Conservation (phyloP, 2,329 filamentous ascomycete species). For the Niveomyces coronatus region DNA sequence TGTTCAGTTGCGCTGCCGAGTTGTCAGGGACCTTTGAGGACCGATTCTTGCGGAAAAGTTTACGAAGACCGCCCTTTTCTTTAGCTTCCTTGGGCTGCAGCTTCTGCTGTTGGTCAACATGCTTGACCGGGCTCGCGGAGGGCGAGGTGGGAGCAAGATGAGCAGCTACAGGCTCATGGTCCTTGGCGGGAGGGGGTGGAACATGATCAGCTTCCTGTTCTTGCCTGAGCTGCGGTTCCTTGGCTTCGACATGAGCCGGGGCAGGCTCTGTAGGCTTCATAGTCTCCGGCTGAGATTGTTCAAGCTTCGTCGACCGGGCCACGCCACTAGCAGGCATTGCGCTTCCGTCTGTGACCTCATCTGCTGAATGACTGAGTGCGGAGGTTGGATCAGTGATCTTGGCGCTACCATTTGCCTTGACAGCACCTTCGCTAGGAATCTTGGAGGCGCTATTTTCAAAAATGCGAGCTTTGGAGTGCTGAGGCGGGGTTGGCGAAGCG, state of each 20-base stretch:
- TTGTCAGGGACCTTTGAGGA: constrained; percentile 46
- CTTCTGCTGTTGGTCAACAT: neutral
- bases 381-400: constrained; percentile 5
- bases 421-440: constrained; percentile 14
- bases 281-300: neutral
- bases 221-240: neutral
- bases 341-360: too few species aligned
- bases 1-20: constrained; percentile 39
- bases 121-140: constrained; percentile 15
- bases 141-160: constrained; percentile 24
- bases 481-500: constrained; percentile 25
- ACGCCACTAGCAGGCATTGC: too few species aligned
- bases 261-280: neutral
- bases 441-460: neutral
- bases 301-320: too few species aligned
- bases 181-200: constrained; percentile 17
- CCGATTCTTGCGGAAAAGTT: constrained; percentile 57
- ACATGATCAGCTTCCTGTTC: neutral
- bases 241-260: neutral
- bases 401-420: constrained; percentile 4
- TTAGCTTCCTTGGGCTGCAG: constrained; percentile 23
- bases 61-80: constrained; percentile 46
- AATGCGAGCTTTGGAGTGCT: constrained; percentile 18
- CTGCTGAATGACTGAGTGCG: too few species aligned
- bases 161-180: constrained; percentile 10